Conservation (phyloP, 768 basidiomycete species). For the Lactarius hengduanensis region DNA sequence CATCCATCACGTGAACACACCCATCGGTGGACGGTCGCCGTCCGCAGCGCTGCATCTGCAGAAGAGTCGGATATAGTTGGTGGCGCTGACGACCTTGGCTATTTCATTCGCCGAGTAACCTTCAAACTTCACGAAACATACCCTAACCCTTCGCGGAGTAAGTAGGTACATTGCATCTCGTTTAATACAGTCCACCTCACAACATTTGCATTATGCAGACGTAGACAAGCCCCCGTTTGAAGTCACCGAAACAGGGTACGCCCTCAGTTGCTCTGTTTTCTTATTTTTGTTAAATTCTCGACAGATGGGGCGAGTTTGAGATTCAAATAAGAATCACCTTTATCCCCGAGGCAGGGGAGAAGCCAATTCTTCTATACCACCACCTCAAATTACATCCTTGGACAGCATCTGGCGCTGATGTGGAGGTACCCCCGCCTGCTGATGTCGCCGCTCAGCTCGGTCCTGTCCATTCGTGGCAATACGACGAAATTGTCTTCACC, state of each 20-base stretch:
- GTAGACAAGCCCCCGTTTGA: conserved; percentile 93
- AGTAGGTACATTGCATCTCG: conserved; percentile 34
- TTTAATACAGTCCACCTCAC: background rate
- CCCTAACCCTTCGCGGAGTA: conserved; percentile 85
- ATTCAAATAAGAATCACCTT: conserved; percentile 91
- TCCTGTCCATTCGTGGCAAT: conserved; percentile 96
- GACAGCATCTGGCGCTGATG: conserved; percentile 60
- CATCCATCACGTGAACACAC: conserved; percentile 72
- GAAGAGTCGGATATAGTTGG: conserved; percentile 77
- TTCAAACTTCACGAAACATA: conserved; percentile 99
- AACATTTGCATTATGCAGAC: conserved; percentile 44
- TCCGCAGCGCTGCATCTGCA: conserved; percentile 81
- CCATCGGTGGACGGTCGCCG: conserved; percentile 94
- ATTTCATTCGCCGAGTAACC: conserved; percentile 93
- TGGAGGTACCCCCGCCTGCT: conserved; percentile 65
- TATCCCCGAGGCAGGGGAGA: conserved; percentile 86
- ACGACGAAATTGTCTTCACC: conserved; percentile 96
- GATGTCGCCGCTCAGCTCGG: conserved; percentile 65
- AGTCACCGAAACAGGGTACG: conserved; percentile 91
- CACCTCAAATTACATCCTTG: conserved; percentile 95
- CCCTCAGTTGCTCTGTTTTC: background rate
- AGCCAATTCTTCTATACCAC: conserved; percentile 83
- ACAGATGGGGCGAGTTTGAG: conserved; percentile 97
- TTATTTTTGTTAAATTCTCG: background rate
- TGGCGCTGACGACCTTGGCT: conserved; percentile 84